Conservation (phyloP, 371 early-diverging fungal genomes). For the Syncephalastrum sp. region DNA sequence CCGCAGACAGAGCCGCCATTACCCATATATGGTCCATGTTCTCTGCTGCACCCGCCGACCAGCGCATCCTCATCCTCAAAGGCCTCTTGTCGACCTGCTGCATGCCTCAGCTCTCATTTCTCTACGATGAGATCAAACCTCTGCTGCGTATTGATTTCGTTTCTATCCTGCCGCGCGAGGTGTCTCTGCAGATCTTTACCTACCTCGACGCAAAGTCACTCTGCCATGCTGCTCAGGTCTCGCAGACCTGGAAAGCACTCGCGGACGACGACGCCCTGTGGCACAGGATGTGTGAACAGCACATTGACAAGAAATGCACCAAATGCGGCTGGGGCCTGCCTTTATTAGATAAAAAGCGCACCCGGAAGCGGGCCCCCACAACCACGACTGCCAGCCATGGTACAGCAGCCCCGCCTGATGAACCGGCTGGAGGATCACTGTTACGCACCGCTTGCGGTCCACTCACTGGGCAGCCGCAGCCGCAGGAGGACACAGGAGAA, state of each 20-base stretch:
- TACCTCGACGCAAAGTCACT: slow-evolving; percentile 90
- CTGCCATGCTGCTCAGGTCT: slow-evolving; percentile 89
- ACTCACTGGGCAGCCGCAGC: slow-evolving; percentile 16
- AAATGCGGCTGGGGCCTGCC: slow-evolving; percentile 97
- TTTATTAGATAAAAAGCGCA: slow-evolving; percentile 53
- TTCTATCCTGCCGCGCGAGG: slow-evolving; percentile 72
- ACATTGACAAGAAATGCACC: slow-evolving; percentile 91
- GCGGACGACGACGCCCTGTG: slow-evolving; percentile 91
- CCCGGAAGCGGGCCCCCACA: neutral
- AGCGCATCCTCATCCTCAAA: slow-evolving; percentile 61
- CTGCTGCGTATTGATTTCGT: slow-evolving; percentile 82
- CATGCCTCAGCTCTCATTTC: slow-evolving; percentile 77
- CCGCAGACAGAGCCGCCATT: slow-evolving; percentile 49
- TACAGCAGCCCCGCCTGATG: neutral
- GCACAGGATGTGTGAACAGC: slow-evolving; percentile 96
- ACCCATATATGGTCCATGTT: slow-evolving; percentile 62
- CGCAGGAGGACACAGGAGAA: slow-evolving; percentile 1
- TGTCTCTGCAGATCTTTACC: slow-evolving; percentile 77
- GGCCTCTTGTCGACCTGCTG: slow-evolving; percentile 76
- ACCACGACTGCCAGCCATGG: slow-evolving; percentile 1
- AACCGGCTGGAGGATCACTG: neutral
- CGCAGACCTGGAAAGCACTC: slow-evolving; percentile 71
- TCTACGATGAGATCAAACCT: slow-evolving; percentile 66
- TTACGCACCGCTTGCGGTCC: neutral
- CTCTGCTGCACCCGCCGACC: slow-evolving; percentile 57